A percentile compares a stretch with the other conserved stretches of the same genome.
Conservation (phyloP, 192 early-diverging fungal genomes). For the Coemansia furcata region DNA sequence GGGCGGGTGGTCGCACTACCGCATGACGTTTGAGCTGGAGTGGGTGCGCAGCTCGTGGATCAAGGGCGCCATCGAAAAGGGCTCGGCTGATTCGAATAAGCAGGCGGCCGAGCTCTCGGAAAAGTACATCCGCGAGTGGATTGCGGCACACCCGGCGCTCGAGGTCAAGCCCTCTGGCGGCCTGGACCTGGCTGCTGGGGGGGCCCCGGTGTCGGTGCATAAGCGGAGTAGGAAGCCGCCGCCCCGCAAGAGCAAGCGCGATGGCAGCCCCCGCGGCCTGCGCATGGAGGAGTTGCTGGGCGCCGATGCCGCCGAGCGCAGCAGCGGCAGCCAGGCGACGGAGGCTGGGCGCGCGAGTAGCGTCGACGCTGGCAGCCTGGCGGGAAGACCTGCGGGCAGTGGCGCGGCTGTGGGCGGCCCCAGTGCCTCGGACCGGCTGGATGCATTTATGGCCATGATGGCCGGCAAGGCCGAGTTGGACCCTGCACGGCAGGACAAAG, state of each 20-base stretch:
- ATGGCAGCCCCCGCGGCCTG: constrained; percentile 39
- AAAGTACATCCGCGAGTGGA: constrained; percentile 47
- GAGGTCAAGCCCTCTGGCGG: constrained; percentile 32
- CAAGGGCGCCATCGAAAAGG: constrained; percentile 51
- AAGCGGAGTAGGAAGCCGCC: constrained; percentile 10
- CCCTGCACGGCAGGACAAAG: not conserved
- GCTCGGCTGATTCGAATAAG: constrained; percentile 52
- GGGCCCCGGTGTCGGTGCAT: not conserved
- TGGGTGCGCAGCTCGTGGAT: constrained; percentile 56
- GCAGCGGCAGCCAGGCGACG: not conserved
- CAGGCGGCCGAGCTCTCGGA: constrained; percentile 44
- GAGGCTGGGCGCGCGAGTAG: not conserved
- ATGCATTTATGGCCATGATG: not conserved
- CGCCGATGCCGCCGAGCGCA: not conserved
- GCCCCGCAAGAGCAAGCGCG: constrained; percentile 15
- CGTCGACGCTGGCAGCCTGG: not conserved
- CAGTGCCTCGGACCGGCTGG: too few relatives aligned
- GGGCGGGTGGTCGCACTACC: constrained; percentile 47
- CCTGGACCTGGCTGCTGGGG: not conserved
- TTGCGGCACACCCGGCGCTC: constrained; percentile 34
- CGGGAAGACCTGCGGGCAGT: not conserved
- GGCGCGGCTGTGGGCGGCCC: too few relatives aligned
- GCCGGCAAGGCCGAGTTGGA: not conserved
- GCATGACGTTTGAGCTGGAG: constrained; percentile 51
- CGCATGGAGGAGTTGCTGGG: constrained; percentile 50